Base-by-base conservation (phyloP, 164 flowering plant species). In the Macadamia integrifolia region DNA sequence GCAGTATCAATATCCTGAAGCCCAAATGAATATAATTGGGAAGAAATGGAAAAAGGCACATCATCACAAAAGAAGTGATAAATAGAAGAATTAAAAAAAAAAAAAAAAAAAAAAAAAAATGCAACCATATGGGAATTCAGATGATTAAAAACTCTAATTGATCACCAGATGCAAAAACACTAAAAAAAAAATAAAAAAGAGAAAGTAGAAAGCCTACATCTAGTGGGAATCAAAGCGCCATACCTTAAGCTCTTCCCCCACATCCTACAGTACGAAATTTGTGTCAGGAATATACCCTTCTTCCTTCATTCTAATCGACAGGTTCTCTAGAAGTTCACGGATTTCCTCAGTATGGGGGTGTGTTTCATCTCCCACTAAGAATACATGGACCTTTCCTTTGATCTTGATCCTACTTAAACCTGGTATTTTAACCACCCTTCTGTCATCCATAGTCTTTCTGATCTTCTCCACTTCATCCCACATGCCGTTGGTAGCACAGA, bases 251-350 rank as follows among this genome's bases (percentile, higher is more conserved):
- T 78, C 80, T 46, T 75, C 81, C 61, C 74, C 80, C 62, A 78
- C 77, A 68, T 79, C 81, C 62, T 76, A 77, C 49, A 76, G 60
- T 40, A 73, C 79, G 56, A 44, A 76, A 66, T 76, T 61, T n/a
- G 82, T 79, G 48, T 76, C 74, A 1, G 81, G 81, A 23, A 76
- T 57, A 63, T 73, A 76, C n/a, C 81, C 79, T 62, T 73, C 78
- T 70, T 75, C 81, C 70, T 75, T 75, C 77, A 78, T 73, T 69
- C 70, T 75, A 9, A 30, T 70, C 4, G 81, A 73, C 6, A 79
- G 63, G 58, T 75, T 62, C 32, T 66, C 75, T 58, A 79, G 59
- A 28, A 67, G 70, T 10, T 35, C 71, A 50, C 72, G 66, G 23
- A 78, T 78, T 69, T 71, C 78, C 67, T 68, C 69, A 7, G 62